Evolutionary conservation across 2,329 filamentous ascomycete species (phyloP).

Genomic region (Didymella segeticola): DNA sequence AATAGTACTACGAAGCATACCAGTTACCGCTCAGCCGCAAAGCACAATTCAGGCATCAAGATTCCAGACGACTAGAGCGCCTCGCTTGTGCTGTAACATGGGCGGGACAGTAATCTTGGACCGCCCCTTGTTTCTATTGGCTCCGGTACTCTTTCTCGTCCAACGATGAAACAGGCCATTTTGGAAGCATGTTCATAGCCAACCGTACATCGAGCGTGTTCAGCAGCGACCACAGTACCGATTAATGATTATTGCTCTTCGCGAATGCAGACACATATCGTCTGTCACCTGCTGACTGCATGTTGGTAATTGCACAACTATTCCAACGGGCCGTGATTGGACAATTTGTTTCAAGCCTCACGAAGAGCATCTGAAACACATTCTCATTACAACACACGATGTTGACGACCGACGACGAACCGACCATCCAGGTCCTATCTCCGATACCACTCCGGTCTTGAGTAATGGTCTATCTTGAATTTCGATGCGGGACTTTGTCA

Average conservation of each 20-base stretch:
- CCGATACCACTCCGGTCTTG: background rate
- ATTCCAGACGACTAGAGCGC: background rate
- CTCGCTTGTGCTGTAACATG: conserved; percentile 5
- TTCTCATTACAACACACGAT: background rate
- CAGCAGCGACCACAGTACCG: background rate
- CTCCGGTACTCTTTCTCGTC: background rate
- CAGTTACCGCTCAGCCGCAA: background rate
- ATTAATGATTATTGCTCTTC: background rate
- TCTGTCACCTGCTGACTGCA: background rate
- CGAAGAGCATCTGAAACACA: conserved; percentile 9
- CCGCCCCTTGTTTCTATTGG: conserved; percentile 1
- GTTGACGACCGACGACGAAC: background rate
- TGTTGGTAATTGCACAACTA: background rate
- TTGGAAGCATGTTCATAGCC: conserved; percentile 11
- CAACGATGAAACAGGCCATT: background rate
- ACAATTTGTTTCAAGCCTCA: background rate
- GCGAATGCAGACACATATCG: background rate
- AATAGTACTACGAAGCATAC: background rate
- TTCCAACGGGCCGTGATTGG: background rate
- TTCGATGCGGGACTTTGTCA: background rate
- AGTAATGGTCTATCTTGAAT: background rate
- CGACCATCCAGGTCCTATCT: background rate
- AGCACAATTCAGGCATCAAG: background rate
- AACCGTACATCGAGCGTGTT: background rate
- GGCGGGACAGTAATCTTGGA: background rate